Evolutionary conservation across 2,329 filamentous ascomycete genomes (phyloP), one percentile per base, ranked within the genome.

Genomic region (Mycosphaerella sp.): DNA sequence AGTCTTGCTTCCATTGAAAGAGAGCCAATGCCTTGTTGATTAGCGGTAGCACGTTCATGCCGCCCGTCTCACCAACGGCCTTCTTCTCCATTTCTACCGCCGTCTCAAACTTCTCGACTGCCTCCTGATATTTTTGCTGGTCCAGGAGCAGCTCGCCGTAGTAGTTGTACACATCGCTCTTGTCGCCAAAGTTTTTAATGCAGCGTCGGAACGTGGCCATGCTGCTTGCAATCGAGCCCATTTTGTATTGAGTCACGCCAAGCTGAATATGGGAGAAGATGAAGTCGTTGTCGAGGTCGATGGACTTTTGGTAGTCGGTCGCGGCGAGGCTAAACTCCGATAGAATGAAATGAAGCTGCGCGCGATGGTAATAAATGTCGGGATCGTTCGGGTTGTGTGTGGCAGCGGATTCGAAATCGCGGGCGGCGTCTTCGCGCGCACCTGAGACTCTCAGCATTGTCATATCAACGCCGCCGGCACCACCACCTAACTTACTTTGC

Each of bases 231-330:
- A 98, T 87, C 27, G 89, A 95, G 61, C 93, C 93, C 86, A 97
- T 94, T 84, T 98, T 98, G 79, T 98, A 98, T 73, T 98, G 93
- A 44, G 93, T 98, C 46, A 98, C 93, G 70, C 93, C 93, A 39
- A 98, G 87, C 73, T 98, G 93, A 66, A 98, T 98, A 75, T 98
- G 93, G 6, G 91, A 97, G 80, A 95, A 98, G 75, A 98, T 98
- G 73, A 98, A 98, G 61, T 88, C 84, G 62, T 83, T 81, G 76
- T 98, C 93, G 27, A 98, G 80, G 64, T 98, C 93, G 65, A 98
- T 98, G 2, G 93, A 97, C 75, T 95, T 96, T 71, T 98, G 93
- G 75, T 98, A 98, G 74, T 98, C 93, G 75, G 94, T 95, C 54
- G 93, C 90, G 4, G 93, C 93, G 61, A 94, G 88, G 50, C 85